Evolutionary conservation across 306 rosid genomes (phyloP), one percentile per base, ranked within the genome.

Genomic region (Trifolium fragiferum): DNA sequence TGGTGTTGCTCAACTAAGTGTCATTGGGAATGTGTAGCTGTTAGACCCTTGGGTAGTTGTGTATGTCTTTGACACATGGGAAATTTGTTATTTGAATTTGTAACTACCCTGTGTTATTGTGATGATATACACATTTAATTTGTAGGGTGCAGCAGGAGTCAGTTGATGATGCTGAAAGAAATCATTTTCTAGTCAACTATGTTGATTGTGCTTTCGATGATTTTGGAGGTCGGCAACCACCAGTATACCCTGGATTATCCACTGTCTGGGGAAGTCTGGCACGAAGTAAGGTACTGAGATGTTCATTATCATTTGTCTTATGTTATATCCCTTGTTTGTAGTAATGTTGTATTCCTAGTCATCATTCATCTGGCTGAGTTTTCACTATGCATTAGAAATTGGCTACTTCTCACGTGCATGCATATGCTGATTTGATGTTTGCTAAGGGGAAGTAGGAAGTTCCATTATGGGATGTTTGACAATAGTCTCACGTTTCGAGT

Each of bases 231-330:
- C 96, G 93, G 20, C 99, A 94, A 82, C 96, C 97, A 30, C 99
- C 99, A 1, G 99, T 94, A 33, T 94, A 94, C 78, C 99, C 99
- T 70, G 99, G 99, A 63, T 82, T 94, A 69, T 88, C 99, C 66
- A 94, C 99, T 78, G 99, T 94, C 43, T 94, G 99, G 99, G 99
- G 99, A 83, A 94, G 99, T 84, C 85, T 94, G 92, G 99, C 99
- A 43, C 94, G 99, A 63, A 94, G 99, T 75, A 94, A 94, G 96
- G 99, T 90, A 82, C 57, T 16, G 40, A 10, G 37, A 30, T 58
- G 74, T 67, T 78, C 73, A 9, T 78, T 74, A 38, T 77, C 67
- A 62, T 70, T 64, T 74, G 60, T 55, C 55, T 53, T 10, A 64
- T 73, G 55, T 35, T 57, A n/a, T 76, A 21, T 43, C 64, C 58